These are phyloP conservation scores for Aspergillus unguis DNA, from an alignment of 2,329 filamentous ascomycete species.

Conservation along the genomic window DNA sequence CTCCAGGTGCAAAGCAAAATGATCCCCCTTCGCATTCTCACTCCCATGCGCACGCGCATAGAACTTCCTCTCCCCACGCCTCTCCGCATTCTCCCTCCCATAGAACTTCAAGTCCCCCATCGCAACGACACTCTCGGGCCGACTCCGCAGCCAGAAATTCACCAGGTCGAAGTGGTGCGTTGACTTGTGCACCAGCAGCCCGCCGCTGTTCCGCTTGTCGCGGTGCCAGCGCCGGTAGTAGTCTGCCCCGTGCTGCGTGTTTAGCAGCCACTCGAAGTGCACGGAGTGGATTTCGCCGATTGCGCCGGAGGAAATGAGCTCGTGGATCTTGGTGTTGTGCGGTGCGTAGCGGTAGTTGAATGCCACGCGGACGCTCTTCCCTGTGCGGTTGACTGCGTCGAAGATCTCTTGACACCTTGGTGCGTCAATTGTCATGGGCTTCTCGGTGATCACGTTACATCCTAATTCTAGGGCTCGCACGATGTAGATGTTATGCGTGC, in stretches of 20 bases:
- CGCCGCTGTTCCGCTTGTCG: constrained; percentile 59
- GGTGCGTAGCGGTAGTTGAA: constrained; percentile 66
- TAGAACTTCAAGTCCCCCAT: constrained; percentile 60
- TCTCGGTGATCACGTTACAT: constrained; percentile 61
- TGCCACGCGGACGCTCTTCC: constrained; percentile 52
- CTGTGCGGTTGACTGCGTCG: constrained; percentile 51
- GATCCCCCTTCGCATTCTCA: constrained; percentile 51
- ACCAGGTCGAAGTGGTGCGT: constrained; percentile 64
- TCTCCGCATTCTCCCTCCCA: constrained; percentile 59
- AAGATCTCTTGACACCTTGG: constrained; percentile 55
- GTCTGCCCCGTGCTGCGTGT: constrained; percentile 60
- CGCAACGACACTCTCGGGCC: constrained; percentile 56
- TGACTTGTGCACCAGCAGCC: constrained; percentile 60
- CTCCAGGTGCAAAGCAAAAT: constrained; percentile 58
- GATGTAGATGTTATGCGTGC: constrained; percentile 60
- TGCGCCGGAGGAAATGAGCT: constrained; percentile 52
- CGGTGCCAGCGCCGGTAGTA: constrained; percentile 64
- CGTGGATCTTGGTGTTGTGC: constrained; percentile 60
- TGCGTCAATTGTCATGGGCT: constrained; percentile 63
- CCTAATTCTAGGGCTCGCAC: constrained; percentile 58
- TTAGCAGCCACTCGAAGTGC: constrained; percentile 63
- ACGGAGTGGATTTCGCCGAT: constrained; percentile 58
- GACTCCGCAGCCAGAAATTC: constrained; percentile 60
- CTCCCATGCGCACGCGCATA: constrained; percentile 48
- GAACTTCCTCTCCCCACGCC: constrained; percentile 51